Percentiles rank a stretch among this genome's conserved stretches.
These are phyloP conservation scores for Cupressus sempervirens DNA, from an alignment of 75 land plant genomes.

Conservation along the genomic window DNA sequence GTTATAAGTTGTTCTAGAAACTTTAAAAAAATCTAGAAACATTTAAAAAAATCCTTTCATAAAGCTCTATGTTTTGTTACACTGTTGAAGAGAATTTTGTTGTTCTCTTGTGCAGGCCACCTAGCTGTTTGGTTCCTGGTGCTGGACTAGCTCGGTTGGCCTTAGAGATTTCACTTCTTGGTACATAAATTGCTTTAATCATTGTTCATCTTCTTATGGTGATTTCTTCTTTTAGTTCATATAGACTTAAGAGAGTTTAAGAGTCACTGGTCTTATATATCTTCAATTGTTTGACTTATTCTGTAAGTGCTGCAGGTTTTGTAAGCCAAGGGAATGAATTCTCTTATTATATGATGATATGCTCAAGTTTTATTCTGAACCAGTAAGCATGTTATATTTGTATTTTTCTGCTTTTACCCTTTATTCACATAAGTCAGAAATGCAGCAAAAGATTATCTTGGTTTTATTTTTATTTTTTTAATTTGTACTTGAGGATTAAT, in stretches of 20 bases:
- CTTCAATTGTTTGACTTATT: background rate
- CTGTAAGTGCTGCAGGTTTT: constrained; percentile 57
- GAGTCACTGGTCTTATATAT: background rate
- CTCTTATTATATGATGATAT: constrained; percentile 98
- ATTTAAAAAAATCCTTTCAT: background rate
- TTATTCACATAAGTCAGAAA: background rate
- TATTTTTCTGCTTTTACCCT: background rate
- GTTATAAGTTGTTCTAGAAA: background rate
- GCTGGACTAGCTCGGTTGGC: constrained; percentile 97
- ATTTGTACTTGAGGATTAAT: background rate
- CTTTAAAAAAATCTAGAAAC: background rate
- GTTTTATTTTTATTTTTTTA: background rate
- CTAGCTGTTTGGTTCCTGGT: constrained; percentile 93
- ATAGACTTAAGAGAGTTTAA: background rate
- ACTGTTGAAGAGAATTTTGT: background rate
- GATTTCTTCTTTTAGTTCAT: background rate
- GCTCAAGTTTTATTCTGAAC: constrained; percentile 94
- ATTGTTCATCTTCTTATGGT: background rate
- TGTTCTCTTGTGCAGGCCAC: constrained; percentile 47
- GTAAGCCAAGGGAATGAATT: constrained; percentile 94
- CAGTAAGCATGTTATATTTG: constrained; percentile 47
- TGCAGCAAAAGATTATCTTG: background rate
- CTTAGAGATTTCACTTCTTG: constrained; percentile 87
- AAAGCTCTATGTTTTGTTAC: background rate
- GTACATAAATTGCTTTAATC: constrained; percentile 32